Evolutionary conservation across 2,329 filamentous ascomycete genomes (phyloP).

Genomic region (Eutypa lata): DNA sequence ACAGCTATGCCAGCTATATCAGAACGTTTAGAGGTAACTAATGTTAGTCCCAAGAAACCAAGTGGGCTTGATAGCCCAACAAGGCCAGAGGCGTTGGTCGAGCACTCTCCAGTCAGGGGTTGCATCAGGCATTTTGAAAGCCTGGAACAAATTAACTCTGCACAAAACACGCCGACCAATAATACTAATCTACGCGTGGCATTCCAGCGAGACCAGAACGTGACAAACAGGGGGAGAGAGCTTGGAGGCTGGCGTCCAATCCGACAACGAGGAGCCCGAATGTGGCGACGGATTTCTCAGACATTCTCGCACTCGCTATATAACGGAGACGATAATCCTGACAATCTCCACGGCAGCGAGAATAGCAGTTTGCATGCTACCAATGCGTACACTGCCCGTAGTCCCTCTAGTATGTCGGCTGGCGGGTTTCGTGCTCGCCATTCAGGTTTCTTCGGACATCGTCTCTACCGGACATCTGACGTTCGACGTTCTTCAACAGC

Average conservation of each 20-base stretch:
- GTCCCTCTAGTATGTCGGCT: neutral
- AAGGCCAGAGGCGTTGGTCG: neutral
- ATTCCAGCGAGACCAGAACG: slow-evolving; percentile 1
- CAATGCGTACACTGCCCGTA: slow-evolving; percentile 1
- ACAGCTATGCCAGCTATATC: too few relatives aligned
- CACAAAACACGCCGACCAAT: neutral
- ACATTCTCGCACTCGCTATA: slow-evolving; percentile 21
- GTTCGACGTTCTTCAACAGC: slow-evolving; percentile 7
- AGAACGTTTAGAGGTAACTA: neutral
- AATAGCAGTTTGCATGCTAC: slow-evolving; percentile 4
- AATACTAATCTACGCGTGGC: slow-evolving; percentile 1
- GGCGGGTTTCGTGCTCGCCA: slow-evolving; percentile 1
- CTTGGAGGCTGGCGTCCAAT: slow-evolving; percentile 17
- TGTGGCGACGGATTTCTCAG: slow-evolving; percentile 29
- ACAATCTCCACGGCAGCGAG: slow-evolving; percentile 3
- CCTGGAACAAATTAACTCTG: slow-evolving; percentile 14
- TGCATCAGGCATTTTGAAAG: slow-evolving; percentile 28
- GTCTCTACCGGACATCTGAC: slow-evolving; percentile 13
- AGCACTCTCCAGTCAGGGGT: slow-evolving; percentile 25
- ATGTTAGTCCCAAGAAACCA: neutral
- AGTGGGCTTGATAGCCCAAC: neutral
- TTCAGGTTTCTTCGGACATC: slow-evolving; percentile 19
- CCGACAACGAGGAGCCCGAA: slow-evolving; percentile 18
- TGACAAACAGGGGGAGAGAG: slow-evolving; percentile 3
- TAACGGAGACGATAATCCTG: slow-evolving; percentile 9